Evolutionary conservation across 2,329 filamentous ascomycete genomes (phyloP), one percentile per base, ranked within the genome.

Genomic region (Apiospora malaysiana): DNA sequence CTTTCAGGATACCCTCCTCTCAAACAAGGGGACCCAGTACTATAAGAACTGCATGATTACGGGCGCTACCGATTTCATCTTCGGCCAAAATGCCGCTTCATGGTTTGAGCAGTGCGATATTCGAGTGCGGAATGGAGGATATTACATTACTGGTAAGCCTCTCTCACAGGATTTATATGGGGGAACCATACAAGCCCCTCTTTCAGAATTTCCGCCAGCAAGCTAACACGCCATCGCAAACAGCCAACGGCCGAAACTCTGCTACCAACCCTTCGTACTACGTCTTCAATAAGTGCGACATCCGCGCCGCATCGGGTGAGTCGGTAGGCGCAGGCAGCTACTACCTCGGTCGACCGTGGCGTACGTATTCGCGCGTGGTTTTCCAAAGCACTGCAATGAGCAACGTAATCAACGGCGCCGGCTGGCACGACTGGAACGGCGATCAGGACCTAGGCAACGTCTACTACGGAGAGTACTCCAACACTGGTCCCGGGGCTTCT

Each of bases 351-450:
- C 81, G 85, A 4, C 85, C 85, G 0, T 87, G 85, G 85, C 75
- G 81, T 8, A 76, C 80, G 37, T 86, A 83, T 69, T 81, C 85
- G 0, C 82, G 84, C 4, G 85, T 87, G 8, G 82, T 85, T 6
- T 85, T 86, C 78, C 85, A 87, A 74, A 76, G 83, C 68, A 87
- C 86, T 0, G 77, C 77, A 43, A 81, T 92, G 79, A 83, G 82
- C 10, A 79, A 81, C 32, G 87, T 91, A 25, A 85, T 92, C 75
- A 90, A 91, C 75, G 71, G 82, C 1, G 85, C 85, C 0, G 90
- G 90, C 0, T 92, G 90, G 90, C 78, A 75, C 2, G 76, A 82
- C 40, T 92, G 90, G 90, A 84, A 84, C 71, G 82, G 81, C 2
- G 81, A 85, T 59, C 77, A 82, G n/a, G 82, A 84, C 46, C 89